These are phyloP conservation scores for rapeseed (Brassica napus) DNA, from an alignment of 345 rosid genomes.

Conservation along the genomic window DNA sequence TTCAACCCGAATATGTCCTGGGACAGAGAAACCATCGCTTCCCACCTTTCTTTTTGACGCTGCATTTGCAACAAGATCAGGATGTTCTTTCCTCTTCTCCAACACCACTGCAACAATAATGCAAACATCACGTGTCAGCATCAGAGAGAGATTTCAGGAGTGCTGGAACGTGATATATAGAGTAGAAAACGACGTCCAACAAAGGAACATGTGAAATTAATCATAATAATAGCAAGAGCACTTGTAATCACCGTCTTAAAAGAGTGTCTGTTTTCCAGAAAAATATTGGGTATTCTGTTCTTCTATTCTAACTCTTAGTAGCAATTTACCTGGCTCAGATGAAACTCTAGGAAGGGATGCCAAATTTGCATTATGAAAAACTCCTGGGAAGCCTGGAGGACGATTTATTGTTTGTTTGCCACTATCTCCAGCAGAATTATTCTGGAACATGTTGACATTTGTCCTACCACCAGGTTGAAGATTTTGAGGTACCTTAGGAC, in stretches of 20 bases:
- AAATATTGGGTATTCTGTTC: not conserved
- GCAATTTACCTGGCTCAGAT: constrained; percentile 41
- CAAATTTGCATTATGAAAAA: constrained; percentile 13
- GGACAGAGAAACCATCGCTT: constrained; percentile 19
- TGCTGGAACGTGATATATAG: not conserved
- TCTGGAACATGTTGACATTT: constrained; percentile 34
- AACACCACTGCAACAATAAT: constrained; percentile 44
- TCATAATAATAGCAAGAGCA: constrained; percentile 2
- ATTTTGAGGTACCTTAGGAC: constrained; percentile 27
- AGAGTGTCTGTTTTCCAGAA: not conserved
- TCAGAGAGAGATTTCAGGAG: not conserved
- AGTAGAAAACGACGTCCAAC: constrained; percentile 7
- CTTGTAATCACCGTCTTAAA: constrained; percentile 4
- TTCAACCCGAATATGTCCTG: constrained; percentile 32
- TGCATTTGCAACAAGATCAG: constrained; percentile 40
- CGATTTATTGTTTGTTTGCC: constrained; percentile 37
- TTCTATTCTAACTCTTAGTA: not conserved
- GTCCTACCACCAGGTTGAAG: constrained; percentile 33
- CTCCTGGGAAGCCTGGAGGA: constrained; percentile 34
- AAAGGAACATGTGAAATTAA: not conserved
- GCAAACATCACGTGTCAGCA: constrained; percentile 19
- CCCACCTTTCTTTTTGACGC: constrained; percentile 42
- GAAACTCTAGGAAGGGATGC: constrained; percentile 29
- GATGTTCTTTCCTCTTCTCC: constrained; percentile 57
- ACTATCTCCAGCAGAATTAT: constrained; percentile 26